Evolutionary conservation across 1,284 basidiomycete species (phyloP), one percentile per base, ranked within the genome.

Genomic region (Chalciporus sp.): DNA sequence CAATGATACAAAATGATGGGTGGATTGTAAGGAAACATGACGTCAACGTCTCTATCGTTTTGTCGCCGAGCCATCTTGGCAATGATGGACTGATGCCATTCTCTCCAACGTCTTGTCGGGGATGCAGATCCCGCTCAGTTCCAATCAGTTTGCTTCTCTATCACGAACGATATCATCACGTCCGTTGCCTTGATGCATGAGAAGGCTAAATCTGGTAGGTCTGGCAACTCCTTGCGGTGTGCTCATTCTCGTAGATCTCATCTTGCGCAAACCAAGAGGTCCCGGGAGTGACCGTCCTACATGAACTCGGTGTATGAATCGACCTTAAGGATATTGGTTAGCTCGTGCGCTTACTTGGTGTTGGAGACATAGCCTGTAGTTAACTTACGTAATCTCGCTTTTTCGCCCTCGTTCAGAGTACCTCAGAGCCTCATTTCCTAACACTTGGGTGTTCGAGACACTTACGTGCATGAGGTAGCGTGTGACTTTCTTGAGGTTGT

Each of bases 251-350:
- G 10, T 28, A 42, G 79, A 78, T 46, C 72, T 85, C 2, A 76
- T 90, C 51, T 64, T 77, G 9, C 80, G 86, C 42, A 82, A 81
- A 55, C 89, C 89, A 0, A 76, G 90, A 31, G 79, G 88, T 55
- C 76, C 81, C 20, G 82, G 76, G 53, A 81, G 65, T 4, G 82
- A 85, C 52, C 72, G 81, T n/a, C 72, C 85, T 11, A 80, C 26
- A 74, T 70, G 39, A 73, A 72, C 40, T 73, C 72, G 2, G 73
- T 72, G 49, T 74, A 73, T 10, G 69, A 73, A 31, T 71, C 71
- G 14, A 69, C 65, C 65, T 68, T 37, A 39, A 6, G 40, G 9
- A 14, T 76, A 42, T 11, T 40, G 9, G 1, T 58, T 14, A 58
- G 47, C 9, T 42, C 16, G 33, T 16, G 10, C n/a, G 6, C 19